These are phyloP conservation scores for Oryza rufipogon DNA, from an alignment of 176 grass and related monocot genomes.

Conservation along the genomic window DNA sequence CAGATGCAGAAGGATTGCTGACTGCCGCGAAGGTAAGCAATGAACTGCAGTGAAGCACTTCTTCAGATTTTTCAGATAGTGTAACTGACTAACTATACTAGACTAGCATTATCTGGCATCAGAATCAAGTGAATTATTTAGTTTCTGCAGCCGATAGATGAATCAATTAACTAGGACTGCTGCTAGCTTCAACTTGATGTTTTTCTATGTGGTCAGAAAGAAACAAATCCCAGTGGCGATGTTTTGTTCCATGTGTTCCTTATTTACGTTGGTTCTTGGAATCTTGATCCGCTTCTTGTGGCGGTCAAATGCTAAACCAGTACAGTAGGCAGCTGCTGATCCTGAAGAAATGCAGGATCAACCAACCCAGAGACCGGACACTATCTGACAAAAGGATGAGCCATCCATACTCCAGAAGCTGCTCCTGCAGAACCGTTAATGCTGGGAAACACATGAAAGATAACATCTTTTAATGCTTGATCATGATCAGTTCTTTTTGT, in stretches of 20 bases:
- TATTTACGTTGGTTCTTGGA: slow-evolving; percentile 23
- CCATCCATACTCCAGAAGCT: not conserved
- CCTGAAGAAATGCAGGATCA: not conserved
- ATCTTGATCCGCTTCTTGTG: slow-evolving; percentile 45
- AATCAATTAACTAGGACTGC: not conserved
- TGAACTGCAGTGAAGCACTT: not conserved
- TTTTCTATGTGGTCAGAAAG: not conserved
- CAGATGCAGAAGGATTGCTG: not conserved
- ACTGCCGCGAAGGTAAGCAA: not conserved
- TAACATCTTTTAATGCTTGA: not conserved
- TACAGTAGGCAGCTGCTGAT: not conserved
- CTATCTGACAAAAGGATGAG: not conserved
- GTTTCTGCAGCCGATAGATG: not conserved
- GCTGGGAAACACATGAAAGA: not conserved
- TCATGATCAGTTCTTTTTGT: not conserved
- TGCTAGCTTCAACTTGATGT: not conserved
- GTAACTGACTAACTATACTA: not conserved
- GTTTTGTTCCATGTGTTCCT: not conserved
- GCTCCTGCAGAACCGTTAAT: not conserved
- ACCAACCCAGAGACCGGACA: not conserved
- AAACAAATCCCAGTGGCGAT: not conserved
- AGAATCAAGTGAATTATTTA: not conserved
- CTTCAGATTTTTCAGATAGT: not conserved
- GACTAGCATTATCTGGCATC: not conserved
- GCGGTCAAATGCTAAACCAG: slow-evolving; percentile 13